phyloP scores from a whole-genome alignment of 352 stramenopile species.

The Achlya hypogyna region DNA sequence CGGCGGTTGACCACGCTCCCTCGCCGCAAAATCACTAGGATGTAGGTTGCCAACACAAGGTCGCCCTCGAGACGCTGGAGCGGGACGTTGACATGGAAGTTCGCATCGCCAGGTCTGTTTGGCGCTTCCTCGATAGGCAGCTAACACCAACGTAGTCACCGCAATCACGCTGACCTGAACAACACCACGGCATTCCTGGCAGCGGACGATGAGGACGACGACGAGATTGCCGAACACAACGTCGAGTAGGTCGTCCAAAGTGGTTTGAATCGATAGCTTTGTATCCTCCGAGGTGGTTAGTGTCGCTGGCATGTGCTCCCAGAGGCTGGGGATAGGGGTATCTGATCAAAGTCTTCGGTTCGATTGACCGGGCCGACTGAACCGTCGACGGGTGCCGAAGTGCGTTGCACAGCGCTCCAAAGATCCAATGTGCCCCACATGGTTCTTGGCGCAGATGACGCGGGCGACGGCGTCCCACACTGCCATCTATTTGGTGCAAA shows the following conservation, averaged over 20 bases:
- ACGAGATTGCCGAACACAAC: constrained; percentile 9
- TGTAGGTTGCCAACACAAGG: constrained; percentile 56
- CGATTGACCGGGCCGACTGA: too few species aligned
- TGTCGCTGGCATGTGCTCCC: too few species aligned
- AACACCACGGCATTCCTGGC: neutral
- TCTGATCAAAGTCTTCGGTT: too few species aligned
- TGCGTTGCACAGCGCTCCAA: too few species aligned
- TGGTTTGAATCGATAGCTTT: too few species aligned
- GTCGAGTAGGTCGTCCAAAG: constrained; percentile 17
- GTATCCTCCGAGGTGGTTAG: too few species aligned
- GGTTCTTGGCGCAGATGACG: too few species aligned
- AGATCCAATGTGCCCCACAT: too few species aligned
- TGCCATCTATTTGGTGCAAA: constrained; percentile 1
- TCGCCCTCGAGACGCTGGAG: constrained; percentile 51
- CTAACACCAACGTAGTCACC: neutral
- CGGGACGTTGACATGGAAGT: constrained; percentile 84
- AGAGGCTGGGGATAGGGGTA: too few species aligned
- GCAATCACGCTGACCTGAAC: neutral
- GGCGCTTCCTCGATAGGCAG: neutral
- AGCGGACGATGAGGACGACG: constrained; percentile 8
- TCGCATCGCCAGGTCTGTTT: neutral
- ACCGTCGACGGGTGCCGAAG: too few species aligned
- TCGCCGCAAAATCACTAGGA: neutral
- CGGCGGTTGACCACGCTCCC: constrained; percentile 30
- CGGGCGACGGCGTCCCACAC: neutral